Evolutionary conservation across 2,329 filamentous ascomycete species (phyloP).

Genomic region (Phialocephala sp.): DNA sequence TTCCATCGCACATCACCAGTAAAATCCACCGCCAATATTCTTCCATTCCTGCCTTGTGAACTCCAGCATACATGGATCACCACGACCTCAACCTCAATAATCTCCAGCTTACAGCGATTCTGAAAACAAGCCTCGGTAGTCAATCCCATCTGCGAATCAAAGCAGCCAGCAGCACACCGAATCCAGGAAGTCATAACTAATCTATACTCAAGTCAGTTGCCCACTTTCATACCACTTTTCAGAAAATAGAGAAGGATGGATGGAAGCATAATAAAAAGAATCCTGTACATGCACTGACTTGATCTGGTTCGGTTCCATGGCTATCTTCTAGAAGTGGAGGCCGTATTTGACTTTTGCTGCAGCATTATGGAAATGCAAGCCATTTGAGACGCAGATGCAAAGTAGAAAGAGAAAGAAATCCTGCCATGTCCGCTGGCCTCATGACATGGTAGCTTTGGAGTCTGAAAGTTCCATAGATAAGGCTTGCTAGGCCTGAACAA

Average conservation of each 20-base stretch:
- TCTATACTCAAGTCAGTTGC: slow-evolving; percentile 1
- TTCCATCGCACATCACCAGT: too few species aligned
- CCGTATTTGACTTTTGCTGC: too few species aligned
- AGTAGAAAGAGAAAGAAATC: slow-evolving; percentile 36
- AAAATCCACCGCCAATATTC: too few species aligned
- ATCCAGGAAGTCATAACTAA: neutral
- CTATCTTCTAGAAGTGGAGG: too few species aligned
- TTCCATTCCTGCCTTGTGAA: too few species aligned
- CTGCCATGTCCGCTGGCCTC: slow-evolving; percentile 26
- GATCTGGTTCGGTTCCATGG: neutral
- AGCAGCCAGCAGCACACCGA: neutral
- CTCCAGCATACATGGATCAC: too few species aligned
- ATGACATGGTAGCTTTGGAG: slow-evolving; percentile 17
- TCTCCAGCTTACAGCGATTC: too few species aligned
- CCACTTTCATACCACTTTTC: neutral
- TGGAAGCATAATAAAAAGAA: neutral
- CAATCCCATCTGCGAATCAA: too few species aligned
- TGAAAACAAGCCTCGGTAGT: too few species aligned
- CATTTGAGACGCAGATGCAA: neutral
- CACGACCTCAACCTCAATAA: too few species aligned
- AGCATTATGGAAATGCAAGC: neutral
- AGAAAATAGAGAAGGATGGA: neutral
- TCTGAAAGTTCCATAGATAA: neutral
- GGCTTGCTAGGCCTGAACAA: too few species aligned
- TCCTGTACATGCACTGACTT: slow-evolving; percentile 7